Base-by-base conservation (phyloP, 2,329 filamentous ascomycete species). In the Beauveria pseudobassiana region DNA sequence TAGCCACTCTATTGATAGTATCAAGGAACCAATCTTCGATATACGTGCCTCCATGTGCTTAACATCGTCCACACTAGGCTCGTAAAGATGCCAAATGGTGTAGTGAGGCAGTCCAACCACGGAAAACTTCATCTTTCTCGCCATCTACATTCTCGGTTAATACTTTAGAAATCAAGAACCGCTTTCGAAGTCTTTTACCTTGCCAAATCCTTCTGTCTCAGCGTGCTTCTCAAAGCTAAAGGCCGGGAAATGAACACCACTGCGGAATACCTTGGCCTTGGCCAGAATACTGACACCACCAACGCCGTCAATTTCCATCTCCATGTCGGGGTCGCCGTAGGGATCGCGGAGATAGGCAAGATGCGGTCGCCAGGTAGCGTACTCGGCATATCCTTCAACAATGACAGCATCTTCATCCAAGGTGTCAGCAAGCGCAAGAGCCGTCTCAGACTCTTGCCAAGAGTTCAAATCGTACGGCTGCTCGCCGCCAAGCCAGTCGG, bases 141-240 rank as follows among this genome's bases (percentile, higher is more conserved):
- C 91, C 95, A 99, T 99, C 93, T 96, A 64, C 49, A 58, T 28
- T 34, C 52, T 49, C 18, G 34, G 54, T 51, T 64, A 70, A 24
- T 70, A 53, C 26, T 8, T 20, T 1, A 7, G 43, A 10, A 16
- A 18, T 9, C 14, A 26, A 5, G 16, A 34, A 30, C 5, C 5
- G 12, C 16, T 26, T 5, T 2, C 30, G 7, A 9, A 51, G 59
- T 62, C 79, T 68, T 62, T 68, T 77, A 96, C 93, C 88, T 99
- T 99, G 76, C 95, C 95, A 72, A 99, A 99, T 0, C 92, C 95
- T 78, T 99, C 95, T 0, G 95, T 99, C 75, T 99, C 95, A 6
- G 95, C 95, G 74, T 99, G 95, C 77, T 96, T 97, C 76, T 99
- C 91, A 66, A 99, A 99, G 72, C 92, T 96, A 73, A 99, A 99